Conservation (phyloP, 805 yeast genomes). For the Lipomyces yamadae region DNA sequence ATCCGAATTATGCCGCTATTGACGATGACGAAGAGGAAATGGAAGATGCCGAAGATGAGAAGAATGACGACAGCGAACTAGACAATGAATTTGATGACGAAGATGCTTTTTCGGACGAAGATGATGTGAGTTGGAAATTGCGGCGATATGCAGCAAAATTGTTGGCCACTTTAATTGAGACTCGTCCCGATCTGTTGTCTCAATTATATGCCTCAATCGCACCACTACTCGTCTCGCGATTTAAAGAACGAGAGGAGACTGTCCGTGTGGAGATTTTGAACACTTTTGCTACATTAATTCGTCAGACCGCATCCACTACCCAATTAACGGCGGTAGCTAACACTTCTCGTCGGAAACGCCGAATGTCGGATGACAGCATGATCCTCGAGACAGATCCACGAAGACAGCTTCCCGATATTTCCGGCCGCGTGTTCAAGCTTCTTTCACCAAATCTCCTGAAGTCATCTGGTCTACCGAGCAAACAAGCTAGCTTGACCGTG, state of each 20-base stretch:
- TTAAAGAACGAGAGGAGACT: conserved; percentile 47
- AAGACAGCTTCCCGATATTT: conserved; percentile 16
- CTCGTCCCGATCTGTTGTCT: conserved; percentile 49
- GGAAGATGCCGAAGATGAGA: conserved; percentile 42
- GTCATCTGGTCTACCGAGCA: conserved; percentile 25
- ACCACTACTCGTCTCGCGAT: conserved; percentile 52
- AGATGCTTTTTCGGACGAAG: conserved; percentile 49
- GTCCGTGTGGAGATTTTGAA: conserved; percentile 58
- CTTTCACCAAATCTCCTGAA: conserved; percentile 29
- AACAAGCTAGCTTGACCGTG: conserved; percentile 31
- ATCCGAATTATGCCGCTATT: conserved; percentile 52
- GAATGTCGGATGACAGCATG: conserved; percentile 29
- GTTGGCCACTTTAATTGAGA: conserved; percentile 48
- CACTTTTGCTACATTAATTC: conserved; percentile 52
- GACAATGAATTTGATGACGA: conserved; percentile 55
- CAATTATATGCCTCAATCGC: conserved; percentile 43
- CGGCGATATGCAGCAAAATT: conserved; percentile 58
- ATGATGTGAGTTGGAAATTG: conserved; percentile 66
- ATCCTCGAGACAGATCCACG: conserved; percentile 26
- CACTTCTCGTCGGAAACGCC: conserved; percentile 27
- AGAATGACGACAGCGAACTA: conserved; percentile 47
- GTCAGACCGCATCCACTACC: conserved; percentile 13
- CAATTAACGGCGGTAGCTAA: conserved; percentile 38
- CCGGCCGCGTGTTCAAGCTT: conserved; percentile 31
- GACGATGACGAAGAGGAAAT: conserved; percentile 29